Evolutionary conservation across 345 rosid species (phyloP).

Genomic region (Citrus cavaleriei): DNA sequence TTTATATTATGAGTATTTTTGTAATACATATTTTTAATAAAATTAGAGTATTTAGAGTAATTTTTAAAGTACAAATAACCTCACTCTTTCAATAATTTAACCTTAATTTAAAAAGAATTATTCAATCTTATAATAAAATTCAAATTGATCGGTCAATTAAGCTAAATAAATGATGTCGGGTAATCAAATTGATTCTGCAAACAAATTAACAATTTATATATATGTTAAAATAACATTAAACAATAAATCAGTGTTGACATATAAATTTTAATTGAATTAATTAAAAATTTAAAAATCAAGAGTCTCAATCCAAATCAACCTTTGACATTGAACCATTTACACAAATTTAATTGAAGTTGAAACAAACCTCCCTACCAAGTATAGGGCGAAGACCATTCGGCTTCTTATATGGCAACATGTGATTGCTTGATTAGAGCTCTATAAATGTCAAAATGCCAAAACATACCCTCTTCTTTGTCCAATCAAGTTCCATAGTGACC

Average conservation of each 20-base stretch:
- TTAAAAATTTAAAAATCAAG: not conserved
- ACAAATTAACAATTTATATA: not conserved
- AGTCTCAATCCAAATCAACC: not conserved
- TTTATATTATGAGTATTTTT: no score
- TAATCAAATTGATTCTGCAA: no score
- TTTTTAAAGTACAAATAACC: no score
- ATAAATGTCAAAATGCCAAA: not conserved
- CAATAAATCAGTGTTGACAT: not conserved
- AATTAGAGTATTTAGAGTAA: no score
- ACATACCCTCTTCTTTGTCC: not conserved
- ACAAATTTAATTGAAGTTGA: not conserved
- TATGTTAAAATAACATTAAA: not conserved
- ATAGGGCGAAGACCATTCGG: not conserved
- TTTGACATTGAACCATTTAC: not conserved
- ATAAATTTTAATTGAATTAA: not conserved
- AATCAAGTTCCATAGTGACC: not conserved
- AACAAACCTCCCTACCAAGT: no score
- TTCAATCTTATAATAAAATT: no score
- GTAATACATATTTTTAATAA: no score
- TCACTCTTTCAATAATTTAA: no score
- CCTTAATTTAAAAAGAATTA: no score
- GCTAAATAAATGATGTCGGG: no score
- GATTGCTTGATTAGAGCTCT: not conserved
- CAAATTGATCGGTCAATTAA: no score
- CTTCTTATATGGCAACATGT: not conserved